These are phyloP conservation scores for Lachancea waltii DNA, from an alignment of 805 yeast genomes.

Conservation along the genomic window DNA sequence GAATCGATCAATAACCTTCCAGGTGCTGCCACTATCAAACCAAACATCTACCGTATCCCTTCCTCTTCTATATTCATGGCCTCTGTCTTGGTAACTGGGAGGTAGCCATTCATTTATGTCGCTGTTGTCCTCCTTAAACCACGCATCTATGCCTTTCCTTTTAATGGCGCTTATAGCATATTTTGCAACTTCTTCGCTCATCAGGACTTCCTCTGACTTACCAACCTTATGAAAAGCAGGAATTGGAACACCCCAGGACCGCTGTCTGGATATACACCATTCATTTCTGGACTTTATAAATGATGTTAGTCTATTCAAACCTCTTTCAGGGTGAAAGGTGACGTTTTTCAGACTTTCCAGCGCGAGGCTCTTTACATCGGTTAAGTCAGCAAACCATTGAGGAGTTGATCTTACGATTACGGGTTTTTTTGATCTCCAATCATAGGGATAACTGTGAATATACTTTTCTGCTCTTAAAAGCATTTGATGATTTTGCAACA, in stretches of 20 bases:
- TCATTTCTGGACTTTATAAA: conserved; percentile 76
- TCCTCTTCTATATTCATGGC: conserved; percentile 51
- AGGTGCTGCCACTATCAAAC: conserved; percentile 96
- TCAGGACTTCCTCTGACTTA: conserved; percentile 55
- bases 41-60: conserved; percentile 97
- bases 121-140: conserved; percentile 60
- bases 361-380: conserved; percentile 60
- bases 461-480: conserved; percentile 45
- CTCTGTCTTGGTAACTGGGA: conserved; percentile 36
- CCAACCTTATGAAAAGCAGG: conserved; percentile 65
- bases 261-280: conserved; percentile 97
- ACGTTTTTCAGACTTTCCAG: conserved; percentile 54
- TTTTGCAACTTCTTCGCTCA: conserved; percentile 49
- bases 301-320: conserved; percentile 60
- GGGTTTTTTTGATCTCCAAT: conserved; percentile 95
- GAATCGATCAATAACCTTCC: conserved; percentile 45
- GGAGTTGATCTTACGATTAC: conserved; percentile 93
- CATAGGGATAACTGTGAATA: conserved; percentile 87
- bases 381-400: conserved; percentile 93
- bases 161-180: conserved; percentile 52
- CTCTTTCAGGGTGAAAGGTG: conserved; percentile 65
- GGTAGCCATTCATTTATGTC: conserved; percentile 63
- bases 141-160: conserved; percentile 61
- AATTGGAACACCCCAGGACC: conserved; percentile 97
- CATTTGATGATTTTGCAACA: conserved; percentile 39